Percentiles rank a stretch among this genome's conserved stretches.
These are phyloP conservation scores for Boletus subparvulus DNA, from an alignment of 768 basidiomycete species.

Conservation along the genomic window DNA sequence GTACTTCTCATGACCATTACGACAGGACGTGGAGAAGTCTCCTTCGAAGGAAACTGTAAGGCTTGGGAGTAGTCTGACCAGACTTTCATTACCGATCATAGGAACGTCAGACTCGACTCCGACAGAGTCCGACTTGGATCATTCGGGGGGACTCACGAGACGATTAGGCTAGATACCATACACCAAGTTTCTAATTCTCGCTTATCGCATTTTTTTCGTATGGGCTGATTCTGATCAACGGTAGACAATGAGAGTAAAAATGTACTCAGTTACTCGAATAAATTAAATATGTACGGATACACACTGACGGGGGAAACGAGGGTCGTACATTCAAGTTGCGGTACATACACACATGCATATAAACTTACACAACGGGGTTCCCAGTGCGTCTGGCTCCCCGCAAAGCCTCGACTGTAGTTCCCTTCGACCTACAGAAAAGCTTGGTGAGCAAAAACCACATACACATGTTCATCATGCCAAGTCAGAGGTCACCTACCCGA, in stretches of 20 bases:
- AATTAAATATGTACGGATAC: no score
- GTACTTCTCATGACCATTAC: not conserved
- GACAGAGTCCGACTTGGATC: not conserved
- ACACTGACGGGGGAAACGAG: no score
- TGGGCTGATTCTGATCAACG: not conserved
- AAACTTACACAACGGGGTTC: not conserved
- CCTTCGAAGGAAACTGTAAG: not conserved
- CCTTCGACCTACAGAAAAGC: constrained; percentile 7
- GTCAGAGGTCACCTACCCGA: constrained; percentile 19
- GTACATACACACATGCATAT: not conserved
- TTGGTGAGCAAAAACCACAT: not conserved
- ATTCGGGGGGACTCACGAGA: not conserved
- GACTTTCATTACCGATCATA: not conserved
- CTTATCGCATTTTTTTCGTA: not conserved
- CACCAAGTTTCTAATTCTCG: not conserved
- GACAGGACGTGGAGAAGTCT: constrained; percentile 4
- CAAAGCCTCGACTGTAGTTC: constrained; percentile 13
- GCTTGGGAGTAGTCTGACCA: not conserved
- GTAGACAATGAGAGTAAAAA: not conserved
- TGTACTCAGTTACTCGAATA: no score
- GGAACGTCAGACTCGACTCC: not conserved
- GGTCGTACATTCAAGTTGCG: not conserved
- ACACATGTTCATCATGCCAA: not conserved
- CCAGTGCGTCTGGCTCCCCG: not conserved
- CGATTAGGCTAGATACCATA: not conserved